Base-by-base conservation (phyloP, 2,329 filamentous ascomycete species). In the Beauveria sp. region DNA sequence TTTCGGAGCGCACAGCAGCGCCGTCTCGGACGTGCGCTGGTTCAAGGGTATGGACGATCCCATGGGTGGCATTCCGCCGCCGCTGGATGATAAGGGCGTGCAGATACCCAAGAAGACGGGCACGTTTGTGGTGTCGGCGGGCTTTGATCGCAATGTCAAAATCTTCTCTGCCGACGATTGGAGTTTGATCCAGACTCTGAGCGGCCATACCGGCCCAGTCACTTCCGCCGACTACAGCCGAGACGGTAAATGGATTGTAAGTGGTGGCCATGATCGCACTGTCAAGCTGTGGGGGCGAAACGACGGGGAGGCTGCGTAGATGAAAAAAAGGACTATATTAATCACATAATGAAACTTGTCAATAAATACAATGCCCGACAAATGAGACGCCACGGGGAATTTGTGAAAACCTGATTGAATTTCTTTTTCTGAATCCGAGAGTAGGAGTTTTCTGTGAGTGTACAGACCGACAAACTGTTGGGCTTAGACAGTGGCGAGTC, bases 141-240 rank as follows among this genome's bases (percentile, higher is more conserved):
- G 95, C 0, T 98, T 98, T 71, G 95, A 99, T 77, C 91, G 90
- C 73, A 93, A 92, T 68, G 89, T 99, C 75, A 96, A 97, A 72
- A 83, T 99, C 67, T 98, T 96, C 76, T 96, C 92, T 7, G 92
- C 92, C 2, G 95, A 99, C 72, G 93, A 99, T 76, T 99, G 95
- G 93, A 88, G 90, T 1, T 77, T 96, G 63, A 86, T 93, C 64
- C 96, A 96, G 75, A 91, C 88, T 18, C 78, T 99, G 63, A 91
- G 88, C 68, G 95, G 93, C 0, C 95, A 99, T 74, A 91, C 92
- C 1, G 93, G 91, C 2, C 95, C 96, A 46, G 93, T 99, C 12
- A 85, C 96, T 58, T 96, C 91, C 67, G 89, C 91, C 14, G 95
- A 99, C 76, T 86, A 96, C 59, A 96, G 89, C 70, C 81, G 82